phyloP scores from a whole-genome alignment of 352 stramenopile species.

The Thalassiosira mediterranea region DNA sequence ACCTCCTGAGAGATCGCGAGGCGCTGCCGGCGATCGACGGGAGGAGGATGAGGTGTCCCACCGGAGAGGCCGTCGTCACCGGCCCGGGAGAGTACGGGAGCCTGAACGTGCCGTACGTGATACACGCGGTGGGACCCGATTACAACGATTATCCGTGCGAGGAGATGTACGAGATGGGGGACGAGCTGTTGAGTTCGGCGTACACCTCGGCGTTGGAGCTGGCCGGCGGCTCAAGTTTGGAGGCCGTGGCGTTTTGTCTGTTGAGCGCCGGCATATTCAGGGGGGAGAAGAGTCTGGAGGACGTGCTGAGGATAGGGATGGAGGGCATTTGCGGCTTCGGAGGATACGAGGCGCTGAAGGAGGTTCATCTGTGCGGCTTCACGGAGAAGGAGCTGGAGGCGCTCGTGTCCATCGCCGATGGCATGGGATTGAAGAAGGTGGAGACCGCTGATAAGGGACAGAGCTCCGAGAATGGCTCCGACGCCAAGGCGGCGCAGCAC shows the following conservation, averaged over 20 bases:
- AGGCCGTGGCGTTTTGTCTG: constrained; percentile 57
- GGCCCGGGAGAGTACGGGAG: constrained; percentile 60
- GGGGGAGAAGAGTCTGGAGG: constrained; percentile 35
- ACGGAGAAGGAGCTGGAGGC: constrained; percentile 23
- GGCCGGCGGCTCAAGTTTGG: constrained; percentile 21
- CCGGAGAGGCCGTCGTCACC: constrained; percentile 69
- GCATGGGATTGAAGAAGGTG: constrained; percentile 29
- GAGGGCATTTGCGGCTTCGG: constrained; percentile 51
- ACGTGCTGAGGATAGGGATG: constrained; percentile 60
- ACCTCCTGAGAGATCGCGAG: constrained; percentile 54
- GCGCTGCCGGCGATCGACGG: constrained; percentile 42
- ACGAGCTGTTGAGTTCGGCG: constrained; percentile 51
- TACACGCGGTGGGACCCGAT: constrained; percentile 81
- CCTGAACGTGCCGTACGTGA: constrained; percentile 64
- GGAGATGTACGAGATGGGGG: constrained; percentile 6
- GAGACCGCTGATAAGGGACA: too few species aligned
- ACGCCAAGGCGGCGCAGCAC: not conserved
- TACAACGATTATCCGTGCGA: constrained; percentile 46
- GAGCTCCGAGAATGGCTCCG: not conserved
- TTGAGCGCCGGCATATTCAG: constrained; percentile 64
- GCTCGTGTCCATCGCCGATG: constrained; percentile 28
- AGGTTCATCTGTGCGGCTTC: constrained; percentile 57
- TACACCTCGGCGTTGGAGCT: constrained; percentile 57
- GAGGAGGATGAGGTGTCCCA: constrained; percentile 64
- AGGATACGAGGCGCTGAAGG: constrained; percentile 43